phyloP scores from a whole-genome alignment of 176 grass and related monocot genomes.

The Oryza longistaminata region DNA sequence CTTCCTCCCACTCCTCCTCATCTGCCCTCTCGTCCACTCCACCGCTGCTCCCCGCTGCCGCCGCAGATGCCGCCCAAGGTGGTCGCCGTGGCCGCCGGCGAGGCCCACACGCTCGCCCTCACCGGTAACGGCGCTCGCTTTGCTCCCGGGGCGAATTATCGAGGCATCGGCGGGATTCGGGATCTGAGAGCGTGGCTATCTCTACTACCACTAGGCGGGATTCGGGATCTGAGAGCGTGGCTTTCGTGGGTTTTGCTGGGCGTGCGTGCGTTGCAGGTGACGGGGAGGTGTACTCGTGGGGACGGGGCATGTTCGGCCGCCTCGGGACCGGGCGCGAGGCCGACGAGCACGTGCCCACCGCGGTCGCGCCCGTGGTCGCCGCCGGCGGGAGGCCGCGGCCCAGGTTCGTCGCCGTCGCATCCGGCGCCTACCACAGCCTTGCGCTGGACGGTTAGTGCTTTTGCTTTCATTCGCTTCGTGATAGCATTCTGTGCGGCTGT shows the following conservation, averaged over 20 bases:
- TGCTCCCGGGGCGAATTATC: background rate
- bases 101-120: slow-evolving; percentile 96
- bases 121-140: slow-evolving; percentile 39
- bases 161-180: background rate
- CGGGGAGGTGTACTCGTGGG: slow-evolving; percentile 85
- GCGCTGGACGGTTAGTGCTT: slow-evolving; percentile 66
- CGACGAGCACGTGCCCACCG: slow-evolving; percentile 66
- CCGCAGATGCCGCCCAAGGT: slow-evolving; percentile 79
- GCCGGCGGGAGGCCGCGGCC: slow-evolving; percentile 12
- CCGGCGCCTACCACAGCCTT: slow-evolving; percentile 90
- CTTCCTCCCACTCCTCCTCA: background rate
- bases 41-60: background rate
- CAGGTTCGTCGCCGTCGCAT: slow-evolving; percentile 64
- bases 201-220: too few relatives aligned
- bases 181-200: slow-evolving; percentile 26
- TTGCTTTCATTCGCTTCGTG: background rate
- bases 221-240: slow-evolving; percentile 24
- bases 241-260: background rate
- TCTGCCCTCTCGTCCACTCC: background rate
- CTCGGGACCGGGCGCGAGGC: slow-evolving; percentile 71
- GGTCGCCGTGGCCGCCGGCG: slow-evolving; percentile 70
- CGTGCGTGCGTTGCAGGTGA: slow-evolving; percentile 49
- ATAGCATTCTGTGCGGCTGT: background rate
- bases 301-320: slow-evolving; percentile 80
- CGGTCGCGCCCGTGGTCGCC: slow-evolving; percentile 39